A percentile compares a stretch with the other conserved stretches of the same genome.
Evolutionary conservation across 352 stramenopile species (phyloP).

Genomic region (Phytopythium montanum): DNA sequence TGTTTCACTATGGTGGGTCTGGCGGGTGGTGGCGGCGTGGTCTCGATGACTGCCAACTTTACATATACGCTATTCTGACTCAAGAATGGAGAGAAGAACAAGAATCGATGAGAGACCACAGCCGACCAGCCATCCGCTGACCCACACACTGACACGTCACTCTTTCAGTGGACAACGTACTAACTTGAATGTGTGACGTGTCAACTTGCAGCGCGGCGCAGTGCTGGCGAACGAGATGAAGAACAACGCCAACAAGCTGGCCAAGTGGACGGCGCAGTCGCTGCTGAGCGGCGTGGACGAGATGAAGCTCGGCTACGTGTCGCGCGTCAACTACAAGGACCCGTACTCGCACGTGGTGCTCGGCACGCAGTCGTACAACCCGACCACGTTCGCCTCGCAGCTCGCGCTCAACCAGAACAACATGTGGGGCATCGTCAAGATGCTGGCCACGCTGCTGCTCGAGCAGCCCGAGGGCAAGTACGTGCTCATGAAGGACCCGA

Average conservation of each 20-base stretch:
- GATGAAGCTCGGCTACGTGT: slow-evolving; percentile 99
- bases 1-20: slow-evolving; percentile 12
- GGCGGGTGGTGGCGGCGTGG: slow-evolving; percentile 12
- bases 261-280: slow-evolving; percentile 97
- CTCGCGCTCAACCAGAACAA: slow-evolving; percentile 97
- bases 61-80: slow-evolving; percentile 72
- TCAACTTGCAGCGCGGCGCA: slow-evolving; percentile 84
- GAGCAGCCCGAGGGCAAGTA: slow-evolving; percentile 98
- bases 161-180: no score
- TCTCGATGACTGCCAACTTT: slow-evolving; percentile 67
- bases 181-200: slow-evolving; percentile 8
- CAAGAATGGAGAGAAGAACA: slow-evolving; percentile 33
- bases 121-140: slow-evolving; percentile 5
- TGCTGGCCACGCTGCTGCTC: slow-evolving; percentile 93
- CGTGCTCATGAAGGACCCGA: slow-evolving; percentile 98
- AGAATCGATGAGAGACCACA: slow-evolving; percentile 22
- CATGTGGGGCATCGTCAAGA: slow-evolving; percentile 97
- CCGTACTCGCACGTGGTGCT: slow-evolving; percentile 95
- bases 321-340: slow-evolving; percentile 92
- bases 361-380: slow-evolving; percentile 96
- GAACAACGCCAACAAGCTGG: slow-evolving; percentile 98
- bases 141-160: neutral
- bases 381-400: slow-evolving; percentile 95
- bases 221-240: slow-evolving; percentile 98
- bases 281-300: slow-evolving; percentile 94